Evolutionary conservation across 1,139 yeast species (phyloP).

Genomic region (Kluyveromyces sp.): DNA sequence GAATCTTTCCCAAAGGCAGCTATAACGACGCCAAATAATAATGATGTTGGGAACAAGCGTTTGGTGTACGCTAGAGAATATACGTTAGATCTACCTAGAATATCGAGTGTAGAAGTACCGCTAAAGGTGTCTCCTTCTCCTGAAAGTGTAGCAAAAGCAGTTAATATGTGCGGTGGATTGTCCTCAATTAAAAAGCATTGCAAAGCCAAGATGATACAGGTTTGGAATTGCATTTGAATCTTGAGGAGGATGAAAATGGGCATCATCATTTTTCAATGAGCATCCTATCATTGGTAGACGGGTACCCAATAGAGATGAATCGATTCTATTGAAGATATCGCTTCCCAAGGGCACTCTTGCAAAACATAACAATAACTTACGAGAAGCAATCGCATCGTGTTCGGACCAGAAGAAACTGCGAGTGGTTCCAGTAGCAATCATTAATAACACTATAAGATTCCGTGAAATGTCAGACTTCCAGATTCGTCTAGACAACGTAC

Average conservation of each 20-base stretch:
- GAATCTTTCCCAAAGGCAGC: neutral
- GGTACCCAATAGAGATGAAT: constrained; percentile 43
- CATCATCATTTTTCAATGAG: constrained; percentile 38
- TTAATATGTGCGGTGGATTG: constrained; percentile 72
- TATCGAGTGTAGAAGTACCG: constrained; percentile 75
- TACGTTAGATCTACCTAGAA: constrained; percentile 68
- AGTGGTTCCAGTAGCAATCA: constrained; percentile 57
- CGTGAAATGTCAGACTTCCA: constrained; percentile 89
- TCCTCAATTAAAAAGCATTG: constrained; percentile 33
- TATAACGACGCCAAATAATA: neutral
- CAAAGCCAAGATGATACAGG: constrained; percentile 44
- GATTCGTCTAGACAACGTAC: constrained; percentile 51
- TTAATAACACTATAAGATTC: constrained; percentile 67
- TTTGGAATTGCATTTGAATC: constrained; percentile 44
- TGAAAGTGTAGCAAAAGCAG: constrained; percentile 52
- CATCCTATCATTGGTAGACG: constrained; percentile 63
- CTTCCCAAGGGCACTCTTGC: constrained; percentile 56
- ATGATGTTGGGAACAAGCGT: neutral
- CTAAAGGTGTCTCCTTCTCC: constrained; percentile 41
- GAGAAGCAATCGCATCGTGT: constrained; percentile 38
- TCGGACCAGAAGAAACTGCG: constrained; percentile 30
- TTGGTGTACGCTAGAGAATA: constrained; percentile 38
- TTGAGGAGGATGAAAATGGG: constrained; percentile 12
- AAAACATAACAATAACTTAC: constrained; percentile 42
- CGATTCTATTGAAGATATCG: constrained; percentile 59